Evolutionary conservation across 805 yeast species (phyloP), one percentile per base, ranked within the genome.

Genomic region (Kodamaea sagamina): DNA sequence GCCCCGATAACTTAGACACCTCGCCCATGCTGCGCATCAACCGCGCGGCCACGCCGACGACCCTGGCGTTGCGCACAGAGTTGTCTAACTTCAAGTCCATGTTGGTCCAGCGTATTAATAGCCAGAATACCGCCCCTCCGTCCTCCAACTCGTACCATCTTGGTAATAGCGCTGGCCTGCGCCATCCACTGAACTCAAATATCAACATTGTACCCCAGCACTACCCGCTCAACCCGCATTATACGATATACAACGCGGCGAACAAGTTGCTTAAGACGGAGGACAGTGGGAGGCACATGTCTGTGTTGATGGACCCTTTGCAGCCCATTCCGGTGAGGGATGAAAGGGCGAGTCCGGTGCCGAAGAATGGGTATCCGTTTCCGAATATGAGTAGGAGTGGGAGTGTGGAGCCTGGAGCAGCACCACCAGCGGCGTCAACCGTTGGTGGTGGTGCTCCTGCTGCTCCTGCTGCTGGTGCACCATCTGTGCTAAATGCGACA

Each of bases 271-370:
- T 38, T 13, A 45, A 45, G 29, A 36, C 28, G 11, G 48, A 45
- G 27, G 45, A 32, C 16, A 39, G 26, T 6, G 42, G 41, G 3
- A 61, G 78, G 35, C 72, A 72, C 46, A 56, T 62, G 25, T 71
- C 77, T 10, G 65, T 72, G 13, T 63, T 57, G 47, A 70, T 62
- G 61, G 70, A 65, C 46, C 70, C 71, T 4, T 56, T 63, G 32
- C 70, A 62, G 47, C 67, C 68, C 5, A 47, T 50, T 6, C 63
- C 66, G 2, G 12, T 29, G 19, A 13, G 12, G 34, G 46, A 43
- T 10, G 46, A 50, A 8, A 48, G 55, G 43, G 46, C 49, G 24
- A 48, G 53, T 27, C 60, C 60, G 4, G 49, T 48, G 39, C 44
- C 29, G 18, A 47, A 49, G 27, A 18, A 18, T 22, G 26, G 38